Evolutionary conservation across 192 early-diverging fungal species (phyloP), one percentile per base, ranked within the genome.

Genomic region (Backusella mclennaniae): DNA sequence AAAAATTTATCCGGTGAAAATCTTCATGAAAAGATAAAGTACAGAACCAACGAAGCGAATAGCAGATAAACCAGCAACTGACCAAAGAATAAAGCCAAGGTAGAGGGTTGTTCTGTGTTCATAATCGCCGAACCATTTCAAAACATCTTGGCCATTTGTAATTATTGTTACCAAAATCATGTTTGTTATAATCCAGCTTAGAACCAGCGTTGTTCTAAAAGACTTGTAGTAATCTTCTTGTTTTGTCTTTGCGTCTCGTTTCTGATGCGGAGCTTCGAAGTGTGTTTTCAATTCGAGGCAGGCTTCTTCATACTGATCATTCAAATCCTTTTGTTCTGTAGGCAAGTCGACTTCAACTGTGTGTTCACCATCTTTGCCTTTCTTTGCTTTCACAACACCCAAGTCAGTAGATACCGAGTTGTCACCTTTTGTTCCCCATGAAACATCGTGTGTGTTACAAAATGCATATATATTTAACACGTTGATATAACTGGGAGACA

Each of bases 371-470:
- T 77, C 67, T 21, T 80, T 76, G 12, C 84, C 75, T 49, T 87
- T 87, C 52, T 84, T 87, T 67, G 83, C 81, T 52, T 85, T 87
- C 72, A 87, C 87, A 4, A 82, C 86, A 77, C 86, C 88, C 9
- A 85, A 63, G 73, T 86, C 88, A 11, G 80, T 82, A 14, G 84
- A 81, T 1, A 86, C 78, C 7, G 79, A 75, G 66, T 93, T 92
- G 79, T 92, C 92, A 69, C 94, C 92, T 73, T 94, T 95, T 23
- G 93, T 94, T 73, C 94, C 94, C 94, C 94, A 96, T 19, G 87
- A 90, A 36, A 96, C 93, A 79, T 95, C 94, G 84, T 95, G 94
- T 1, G 92, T 89, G 82, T 96, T 96, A 77, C 90, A 93, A 81
- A 94, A 95, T 0, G 94, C 92, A 70, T 95, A 95, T 26, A 95